Conservation (phyloP, 352 stramenopile genomes). For the Globisporangium rhizosaccharum region DNA sequence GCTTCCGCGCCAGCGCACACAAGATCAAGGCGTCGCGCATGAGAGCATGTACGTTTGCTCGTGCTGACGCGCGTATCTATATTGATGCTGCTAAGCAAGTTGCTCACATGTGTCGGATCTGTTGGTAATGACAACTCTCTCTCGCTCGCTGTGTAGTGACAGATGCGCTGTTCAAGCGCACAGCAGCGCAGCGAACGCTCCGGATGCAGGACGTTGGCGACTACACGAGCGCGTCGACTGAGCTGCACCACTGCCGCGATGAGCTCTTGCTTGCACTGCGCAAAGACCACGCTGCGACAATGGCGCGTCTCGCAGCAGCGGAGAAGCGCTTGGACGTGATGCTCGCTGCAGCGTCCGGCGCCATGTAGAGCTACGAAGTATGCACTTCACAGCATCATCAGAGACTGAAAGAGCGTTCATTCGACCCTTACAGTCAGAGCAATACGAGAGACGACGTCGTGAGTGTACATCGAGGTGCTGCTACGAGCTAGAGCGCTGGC, state of each 20-base stretch:
- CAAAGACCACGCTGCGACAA: slow-evolving; percentile 33
- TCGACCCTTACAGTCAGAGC: too few species aligned
- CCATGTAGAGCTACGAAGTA: not conserved
- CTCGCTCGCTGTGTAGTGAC: slow-evolving; percentile 8
- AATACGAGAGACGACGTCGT: too few species aligned
- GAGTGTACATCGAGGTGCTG: not conserved
- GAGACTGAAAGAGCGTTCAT: not conserved
- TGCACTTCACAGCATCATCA: slow-evolving; percentile 7
- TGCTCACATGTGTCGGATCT: not conserved
- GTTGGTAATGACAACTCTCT: not conserved
- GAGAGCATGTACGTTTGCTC: slow-evolving; percentile 18
- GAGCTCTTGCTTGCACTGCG: slow-evolving; percentile 38
- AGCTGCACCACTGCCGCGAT: slow-evolving; percentile 40
- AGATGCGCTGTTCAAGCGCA: slow-evolving; percentile 26
- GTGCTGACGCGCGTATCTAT: not conserved
- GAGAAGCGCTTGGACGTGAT: slow-evolving; percentile 41
- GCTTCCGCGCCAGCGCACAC: slow-evolving; percentile 13
- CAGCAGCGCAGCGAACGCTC: slow-evolving; percentile 39
- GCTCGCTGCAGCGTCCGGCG: slow-evolving; percentile 1
- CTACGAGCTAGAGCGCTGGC: not conserved
- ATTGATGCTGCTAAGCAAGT: too few species aligned
- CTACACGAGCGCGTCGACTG: slow-evolving; percentile 33
- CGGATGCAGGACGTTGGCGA: slow-evolving; percentile 38
- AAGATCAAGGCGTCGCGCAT: slow-evolving; percentile 4
- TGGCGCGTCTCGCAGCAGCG: slow-evolving; percentile 30